Evolutionary conservation across 2,329 filamentous ascomycete species (phyloP).

Genomic region (Hortaea sp.): DNA sequence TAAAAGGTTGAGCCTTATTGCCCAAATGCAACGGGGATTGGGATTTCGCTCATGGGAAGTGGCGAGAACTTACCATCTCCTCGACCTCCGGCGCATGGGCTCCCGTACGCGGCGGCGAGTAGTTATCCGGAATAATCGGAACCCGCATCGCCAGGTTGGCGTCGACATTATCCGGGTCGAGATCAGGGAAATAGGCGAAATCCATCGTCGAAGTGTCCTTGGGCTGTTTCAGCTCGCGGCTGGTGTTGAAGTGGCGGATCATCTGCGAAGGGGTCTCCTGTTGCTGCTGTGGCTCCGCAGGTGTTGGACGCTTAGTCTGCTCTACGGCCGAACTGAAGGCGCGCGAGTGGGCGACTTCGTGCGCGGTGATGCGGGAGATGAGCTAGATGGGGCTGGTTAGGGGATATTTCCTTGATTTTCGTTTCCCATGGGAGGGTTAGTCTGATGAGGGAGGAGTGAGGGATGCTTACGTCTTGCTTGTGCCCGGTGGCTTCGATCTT

Average conservation of each 20-base stretch:
- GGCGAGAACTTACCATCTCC: constrained; percentile 11
- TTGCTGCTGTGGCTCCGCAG: constrained; percentile 9
- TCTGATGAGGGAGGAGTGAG: too few species aligned
- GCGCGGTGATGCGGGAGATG: constrained; percentile 42
- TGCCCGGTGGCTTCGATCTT: constrained; percentile 37
- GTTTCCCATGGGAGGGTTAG: constrained; percentile 1
- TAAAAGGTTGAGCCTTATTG: too few species aligned
- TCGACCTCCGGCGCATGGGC: constrained; percentile 12
- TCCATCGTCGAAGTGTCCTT: constrained; percentile 53
- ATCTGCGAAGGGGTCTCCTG: constrained; percentile 17
- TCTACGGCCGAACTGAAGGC: constrained; percentile 46
- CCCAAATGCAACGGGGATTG: too few species aligned
- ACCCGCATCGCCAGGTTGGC: constrained; percentile 18
- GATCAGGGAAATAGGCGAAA: constrained; percentile 50
- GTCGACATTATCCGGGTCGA: constrained; percentile 21
- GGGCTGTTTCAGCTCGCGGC: constrained; percentile 44
- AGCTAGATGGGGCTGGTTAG: constrained; percentile 27
- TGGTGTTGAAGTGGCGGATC: constrained; percentile 52
- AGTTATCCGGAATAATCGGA: constrained; percentile 21
- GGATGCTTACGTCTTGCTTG: constrained; percentile 37
- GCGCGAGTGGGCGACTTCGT: constrained; percentile 43
- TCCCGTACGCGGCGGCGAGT: constrained; percentile 8
- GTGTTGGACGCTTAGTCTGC: constrained; percentile 32
- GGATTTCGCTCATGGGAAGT: too few species aligned
- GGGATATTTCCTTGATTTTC: not conserved